Evolutionary conservation across 2,329 filamentous ascomycete genomes (phyloP), one percentile per base, ranked within the genome.

Genomic region (Truncatella angustata): DNA sequence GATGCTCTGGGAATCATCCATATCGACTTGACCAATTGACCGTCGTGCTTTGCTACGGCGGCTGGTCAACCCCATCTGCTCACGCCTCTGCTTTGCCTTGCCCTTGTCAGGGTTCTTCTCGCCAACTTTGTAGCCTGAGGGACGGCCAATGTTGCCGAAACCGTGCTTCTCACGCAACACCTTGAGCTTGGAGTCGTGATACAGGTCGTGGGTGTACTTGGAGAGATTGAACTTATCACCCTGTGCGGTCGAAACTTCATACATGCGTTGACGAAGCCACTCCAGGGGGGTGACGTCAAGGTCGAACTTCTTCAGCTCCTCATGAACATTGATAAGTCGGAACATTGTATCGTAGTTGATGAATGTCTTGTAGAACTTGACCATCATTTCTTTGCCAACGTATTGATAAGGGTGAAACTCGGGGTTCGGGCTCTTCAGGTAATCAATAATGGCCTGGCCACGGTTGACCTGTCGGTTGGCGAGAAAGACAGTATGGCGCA

Each of bases 401-500:
- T 84, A 72, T 61, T 84, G 81, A 52, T 79, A 82, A 0, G 81
- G 81, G 56, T 79, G 78, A 53, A 83, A 76, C 2, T 74, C 68
- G n/a, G 74, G 77, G 1, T 73, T 66, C 9, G 12, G 18, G 32
- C 36, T 24, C 6, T 72, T 64, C 4, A 84, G 65, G 51, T 81
- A 84, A 40, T 77, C 71, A 30, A 83, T 67, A n/a, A 81, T 76
- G 20, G 70, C 66, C 10, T 73, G 68, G 18, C 81, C 81, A 4
- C 80, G 74, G 55, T 83, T 83, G 45, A 82, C 74, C 56, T 83
- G 80, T 1, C 80, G 73, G 5, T 78, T 76, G 5, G 78, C 76
- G 56, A 81, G 72, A 54, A 81, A 82, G 46, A 79, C 76, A 32
- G 73, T 73, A 52, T 61, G 54, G 50, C 63, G 57, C 51, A 73